Evolutionary conservation across 441 rosid species (phyloP).

Genomic region (Erodium trifolium): DNA sequence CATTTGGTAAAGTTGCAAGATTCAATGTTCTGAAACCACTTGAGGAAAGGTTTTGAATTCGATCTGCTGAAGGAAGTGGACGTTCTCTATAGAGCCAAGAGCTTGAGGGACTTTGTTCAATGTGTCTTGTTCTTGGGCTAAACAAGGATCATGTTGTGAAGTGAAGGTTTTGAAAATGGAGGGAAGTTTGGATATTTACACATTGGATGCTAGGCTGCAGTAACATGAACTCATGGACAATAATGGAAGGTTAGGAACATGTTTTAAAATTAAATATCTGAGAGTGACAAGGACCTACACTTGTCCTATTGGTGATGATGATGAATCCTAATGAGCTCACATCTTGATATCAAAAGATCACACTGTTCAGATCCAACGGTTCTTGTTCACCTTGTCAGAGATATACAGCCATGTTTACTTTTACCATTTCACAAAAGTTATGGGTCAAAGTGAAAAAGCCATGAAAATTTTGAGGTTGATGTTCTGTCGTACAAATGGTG

Average conservation of each 20-base stretch:
- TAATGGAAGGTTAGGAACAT: not conserved
- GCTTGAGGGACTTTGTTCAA: too few species aligned
- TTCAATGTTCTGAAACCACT: too few species aligned
- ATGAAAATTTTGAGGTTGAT: not conserved
- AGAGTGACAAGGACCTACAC: not conserved
- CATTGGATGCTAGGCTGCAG: not conserved
- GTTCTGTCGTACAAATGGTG: slow-evolving; percentile 1
- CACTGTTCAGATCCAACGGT: not conserved
- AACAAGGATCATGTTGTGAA: not conserved
- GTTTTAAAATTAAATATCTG: not conserved
- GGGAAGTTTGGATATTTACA: not conserved
- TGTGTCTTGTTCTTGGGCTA: too few species aligned
- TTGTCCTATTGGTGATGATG: not conserved
- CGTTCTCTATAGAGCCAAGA: too few species aligned
- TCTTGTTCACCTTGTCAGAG: not conserved
- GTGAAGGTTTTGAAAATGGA: not conserved
- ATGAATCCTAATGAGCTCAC: too few species aligned
- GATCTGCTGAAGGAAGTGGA: too few species aligned
- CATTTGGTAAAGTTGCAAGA: too few species aligned
- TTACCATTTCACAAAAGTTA: not conserved
- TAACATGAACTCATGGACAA: not conserved
- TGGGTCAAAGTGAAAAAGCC: not conserved
- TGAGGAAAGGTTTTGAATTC: too few species aligned
- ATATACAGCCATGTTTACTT: too few species aligned
- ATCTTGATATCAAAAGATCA: not conserved